A percentile compares a stretch with the other conserved stretches of the same genome.
Evolutionary conservation across 805 yeast genomes (phyloP).

Genomic region (Candida nanaspora): DNA sequence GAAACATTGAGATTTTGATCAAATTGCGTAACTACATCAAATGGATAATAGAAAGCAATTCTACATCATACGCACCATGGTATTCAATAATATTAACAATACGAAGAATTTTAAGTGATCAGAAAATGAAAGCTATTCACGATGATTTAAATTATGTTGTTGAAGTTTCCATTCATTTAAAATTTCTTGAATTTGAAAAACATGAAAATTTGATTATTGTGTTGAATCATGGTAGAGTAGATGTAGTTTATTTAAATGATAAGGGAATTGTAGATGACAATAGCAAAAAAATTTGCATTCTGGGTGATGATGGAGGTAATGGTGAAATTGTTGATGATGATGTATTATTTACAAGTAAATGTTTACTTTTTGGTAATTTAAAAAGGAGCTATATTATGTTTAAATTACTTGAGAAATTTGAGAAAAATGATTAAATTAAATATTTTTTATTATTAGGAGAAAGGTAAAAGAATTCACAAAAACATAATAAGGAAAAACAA

Average conservation of each 20-base stretch:
- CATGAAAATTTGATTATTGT: background rate
- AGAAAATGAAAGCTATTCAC: background rate
- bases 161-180: background rate
- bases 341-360: background rate
- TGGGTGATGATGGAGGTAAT: no score
- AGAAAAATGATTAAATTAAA: background rate
- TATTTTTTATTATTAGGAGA: background rate
- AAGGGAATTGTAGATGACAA: background rate
- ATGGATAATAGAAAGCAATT: background rate
- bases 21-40: background rate
- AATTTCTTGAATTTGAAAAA: constrained; percentile 1
- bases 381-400: background rate
- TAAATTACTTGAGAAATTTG: background rate
- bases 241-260: background rate
- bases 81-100: background rate
- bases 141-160: background rate
- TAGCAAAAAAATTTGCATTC: background rate
- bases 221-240: background rate
- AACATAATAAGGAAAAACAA: no score
- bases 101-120: background rate
- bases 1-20: background rate
- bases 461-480: background rate
- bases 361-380: background rate
- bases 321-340: background rate
- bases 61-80: background rate